A percentile compares a stretch with the other conserved stretches of the same genome.
Evolutionary conservation across 2,329 filamentous ascomycete species (phyloP).

Genomic region (Aureobasidium subglaciale): DNA sequence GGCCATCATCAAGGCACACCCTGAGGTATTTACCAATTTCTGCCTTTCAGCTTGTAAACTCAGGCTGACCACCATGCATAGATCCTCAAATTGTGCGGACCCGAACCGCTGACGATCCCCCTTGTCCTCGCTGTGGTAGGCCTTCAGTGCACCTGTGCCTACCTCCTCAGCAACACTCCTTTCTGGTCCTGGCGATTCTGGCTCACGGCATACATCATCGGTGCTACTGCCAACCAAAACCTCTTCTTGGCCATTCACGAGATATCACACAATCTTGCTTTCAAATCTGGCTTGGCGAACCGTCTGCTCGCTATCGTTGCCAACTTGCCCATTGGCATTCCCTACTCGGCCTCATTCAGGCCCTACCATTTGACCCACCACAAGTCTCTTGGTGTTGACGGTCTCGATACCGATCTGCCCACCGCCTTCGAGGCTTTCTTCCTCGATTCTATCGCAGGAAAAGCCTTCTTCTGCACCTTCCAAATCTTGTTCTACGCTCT

Average conservation of each 20-base stretch:
- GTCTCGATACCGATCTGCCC: constrained; percentile 90
- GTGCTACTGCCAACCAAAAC: constrained; percentile 96
- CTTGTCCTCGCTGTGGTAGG: constrained; percentile 76
- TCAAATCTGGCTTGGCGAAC: constrained; percentile 73
- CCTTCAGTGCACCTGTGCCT: constrained; percentile 72
- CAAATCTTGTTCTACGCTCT: constrained; percentile 98
- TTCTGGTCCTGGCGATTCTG: constrained; percentile 82
- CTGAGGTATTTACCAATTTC: constrained; percentile 57
- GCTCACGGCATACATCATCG: constrained; percentile 80
- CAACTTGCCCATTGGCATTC: constrained; percentile 90
- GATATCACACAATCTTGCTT: constrained; percentile 95
- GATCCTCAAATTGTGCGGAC: constrained; percentile 95
- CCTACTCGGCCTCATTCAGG: constrained; percentile 94
- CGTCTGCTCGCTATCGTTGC: constrained; percentile 84
- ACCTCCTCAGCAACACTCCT: constrained; percentile 65
- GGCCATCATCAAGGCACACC: constrained; percentile 96
- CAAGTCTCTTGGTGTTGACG: constrained; percentile 95
- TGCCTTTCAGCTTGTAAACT: not conserved
- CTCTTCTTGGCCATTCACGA: constrained; percentile 98
- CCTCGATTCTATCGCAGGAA: constrained; percentile 89
- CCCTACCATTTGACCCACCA: constrained; percentile 98
- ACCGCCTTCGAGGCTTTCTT: constrained; percentile 86
- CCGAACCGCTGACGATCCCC: constrained; percentile 92
- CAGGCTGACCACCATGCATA: constrained; percentile 32
- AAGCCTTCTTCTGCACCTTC: constrained; percentile 98